Evolutionary conservation across 257 asterid genomes (phyloP), one percentile per base, ranked within the genome.

Genomic region (Penstemon eatonii): DNA sequence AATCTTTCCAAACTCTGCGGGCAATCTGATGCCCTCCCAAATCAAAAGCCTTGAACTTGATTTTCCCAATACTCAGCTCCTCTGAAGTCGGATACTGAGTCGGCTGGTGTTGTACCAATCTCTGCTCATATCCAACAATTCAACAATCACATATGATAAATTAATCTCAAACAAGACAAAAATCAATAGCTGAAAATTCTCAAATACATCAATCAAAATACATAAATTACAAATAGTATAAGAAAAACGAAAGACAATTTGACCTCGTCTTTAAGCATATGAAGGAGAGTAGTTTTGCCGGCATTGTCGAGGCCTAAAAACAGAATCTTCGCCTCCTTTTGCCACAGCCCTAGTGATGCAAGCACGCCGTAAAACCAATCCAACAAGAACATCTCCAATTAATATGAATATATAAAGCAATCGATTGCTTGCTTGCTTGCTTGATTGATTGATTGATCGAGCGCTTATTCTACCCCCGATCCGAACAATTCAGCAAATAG

Each of bases 1-100:
- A 90, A 72, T 90, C 97, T 75, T 87, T 92, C 96, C 98, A 89
- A 70, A 92, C 96, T 74, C 98, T 82, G 7, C 97, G 91, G 8
- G 97, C 97, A 59, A 88, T 88, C 84, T 90, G 96, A 83, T 90
- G 97, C 43, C 97, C 97, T 37, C 97, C 97, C 87, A 90, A 77
- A 67, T 90, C 97, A 79, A 90, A 90, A 47, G 97, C 94, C 63
- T 88, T 90, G 82, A 90, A 90, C 86, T 90, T 90, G 77, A 90
- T 90, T 67, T 83, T 83, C 18, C 97, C 97, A 74, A 90, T 88
- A 72, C 97, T 89, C 63, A 92, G 86, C 84, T 89, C 98, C 85
- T 92, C 97, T 0, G 97, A 90, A 2, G 97, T 90, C 0, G 97
- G 97, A 76, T 86, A 75, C 70, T 90, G 97, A 0, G 97, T 90